These are phyloP conservation scores for Acanthamoeba sp. DNA, from an alignment of 208 protist species.

Conservation along the genomic window DNA sequence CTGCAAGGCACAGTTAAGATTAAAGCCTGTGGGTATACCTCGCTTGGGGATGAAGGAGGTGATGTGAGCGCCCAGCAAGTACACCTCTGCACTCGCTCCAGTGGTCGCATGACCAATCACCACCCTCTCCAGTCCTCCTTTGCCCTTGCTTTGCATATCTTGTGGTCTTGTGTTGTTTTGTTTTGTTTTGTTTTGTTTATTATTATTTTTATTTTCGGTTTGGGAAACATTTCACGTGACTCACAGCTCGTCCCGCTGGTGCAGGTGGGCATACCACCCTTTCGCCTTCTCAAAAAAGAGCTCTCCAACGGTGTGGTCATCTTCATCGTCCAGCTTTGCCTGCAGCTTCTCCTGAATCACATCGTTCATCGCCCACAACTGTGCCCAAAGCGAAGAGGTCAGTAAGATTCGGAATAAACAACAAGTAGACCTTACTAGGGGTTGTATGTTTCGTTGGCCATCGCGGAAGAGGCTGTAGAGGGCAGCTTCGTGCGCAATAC, in stretches of 20 bases:
- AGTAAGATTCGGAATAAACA: background rate
- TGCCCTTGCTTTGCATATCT: background rate
- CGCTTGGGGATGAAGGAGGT: slow-evolving; percentile 66
- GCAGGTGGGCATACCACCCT: background rate
- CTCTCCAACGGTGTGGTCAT: slow-evolving; percentile 20
- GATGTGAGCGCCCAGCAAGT: slow-evolving; percentile 60
- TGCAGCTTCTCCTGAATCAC: slow-evolving; percentile 10
- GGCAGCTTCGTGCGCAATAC: background rate
- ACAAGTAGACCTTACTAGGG: background rate
- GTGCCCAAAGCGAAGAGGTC: background rate
- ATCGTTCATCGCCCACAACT: slow-evolving; percentile 20
- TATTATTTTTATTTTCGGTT: background rate
- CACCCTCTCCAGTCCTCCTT: slow-evolving; percentile 67
- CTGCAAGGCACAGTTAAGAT: no score
- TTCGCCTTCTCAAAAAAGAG: slow-evolving; percentile 20
- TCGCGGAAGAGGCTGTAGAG: background rate
- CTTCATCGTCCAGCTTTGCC: slow-evolving; percentile 15
- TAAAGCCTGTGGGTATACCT: slow-evolving; percentile 17
- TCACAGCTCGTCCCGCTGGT: slow-evolving; percentile 12
- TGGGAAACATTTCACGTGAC: no score
- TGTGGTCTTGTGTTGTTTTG: background rate
- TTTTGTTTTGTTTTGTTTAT: background rate
- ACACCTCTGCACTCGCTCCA: slow-evolving; percentile 51
- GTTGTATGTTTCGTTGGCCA: background rate
- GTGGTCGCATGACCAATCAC: background rate